Percentiles rank a stretch among this genome's conserved stretches.
These are phyloP conservation scores for Lentithecium fluviatile DNA, from an alignment of 495 filamentous ascomycete genomes.

Conservation along the genomic window DNA sequence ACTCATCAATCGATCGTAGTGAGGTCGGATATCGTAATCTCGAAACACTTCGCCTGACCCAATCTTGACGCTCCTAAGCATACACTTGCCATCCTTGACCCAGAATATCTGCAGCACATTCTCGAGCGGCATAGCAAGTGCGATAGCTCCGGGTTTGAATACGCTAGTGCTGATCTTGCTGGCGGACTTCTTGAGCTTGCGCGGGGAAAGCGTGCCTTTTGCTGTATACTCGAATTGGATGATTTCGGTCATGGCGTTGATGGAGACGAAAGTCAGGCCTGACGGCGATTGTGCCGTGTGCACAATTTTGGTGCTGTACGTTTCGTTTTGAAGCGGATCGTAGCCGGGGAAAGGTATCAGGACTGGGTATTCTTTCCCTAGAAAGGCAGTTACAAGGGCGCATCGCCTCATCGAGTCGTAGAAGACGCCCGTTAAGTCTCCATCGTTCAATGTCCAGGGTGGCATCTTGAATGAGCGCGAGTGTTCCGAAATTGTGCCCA, in stretches of 20 bases:
- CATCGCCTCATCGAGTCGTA: conserved; percentile 24
- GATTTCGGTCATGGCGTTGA: conserved; percentile 34
- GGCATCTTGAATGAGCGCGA: conserved; percentile 32
- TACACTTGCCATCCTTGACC: conserved; percentile 32
- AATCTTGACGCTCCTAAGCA: conserved; percentile 28
- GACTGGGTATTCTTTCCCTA: conserved; percentile 33
- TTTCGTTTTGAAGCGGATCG: conserved; percentile 31
- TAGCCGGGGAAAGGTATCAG: conserved; percentile 33
- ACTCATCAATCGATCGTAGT: conserved; percentile 29
- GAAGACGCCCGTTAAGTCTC: conserved; percentile 29
- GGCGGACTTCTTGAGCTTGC: conserved; percentile 21
- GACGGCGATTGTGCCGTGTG: conserved; percentile 34
- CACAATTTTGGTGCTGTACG: conserved; percentile 29
- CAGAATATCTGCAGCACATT: conserved; percentile 29
- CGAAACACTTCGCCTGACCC: conserved; percentile 18
- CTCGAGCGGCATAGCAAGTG: conserved; percentile 31
- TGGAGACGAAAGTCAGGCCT: conserved; percentile 22
- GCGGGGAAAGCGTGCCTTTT: conserved; percentile 17
- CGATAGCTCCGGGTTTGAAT: conserved; percentile 32
- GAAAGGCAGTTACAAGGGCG: conserved; percentile 31
- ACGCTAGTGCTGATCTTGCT: conserved; percentile 24
- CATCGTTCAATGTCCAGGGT: conserved; percentile 34
- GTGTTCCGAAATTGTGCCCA: conserved; percentile 30
- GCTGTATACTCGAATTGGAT: conserved; percentile 32
- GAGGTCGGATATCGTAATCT: conserved; percentile 27